These are phyloP conservation scores for Entomophthora muscae DNA, from an alignment of 371 early-diverging fungal genomes.

Conservation along the genomic window DNA sequence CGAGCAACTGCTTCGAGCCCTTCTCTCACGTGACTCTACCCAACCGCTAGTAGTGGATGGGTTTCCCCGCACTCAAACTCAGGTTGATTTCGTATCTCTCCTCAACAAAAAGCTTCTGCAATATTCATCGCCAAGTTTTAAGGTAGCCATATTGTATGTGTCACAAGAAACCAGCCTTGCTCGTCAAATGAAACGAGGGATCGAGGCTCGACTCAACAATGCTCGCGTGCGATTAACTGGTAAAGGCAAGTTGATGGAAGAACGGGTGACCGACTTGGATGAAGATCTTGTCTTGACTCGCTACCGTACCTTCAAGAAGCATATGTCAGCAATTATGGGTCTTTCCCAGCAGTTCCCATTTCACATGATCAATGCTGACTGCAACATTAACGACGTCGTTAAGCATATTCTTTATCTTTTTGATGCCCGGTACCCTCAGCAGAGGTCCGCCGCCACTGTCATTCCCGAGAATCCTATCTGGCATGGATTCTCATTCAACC, in stretches of 20 bases:
- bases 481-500: no score
- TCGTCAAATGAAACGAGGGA: constrained; percentile 36
- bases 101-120: constrained; percentile 42
- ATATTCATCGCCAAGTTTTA: constrained; percentile 39
- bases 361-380: constrained; percentile 7
- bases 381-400: constrained; percentile 52
- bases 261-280: constrained; percentile 44
- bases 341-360: constrained; percentile 1
- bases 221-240: constrained; percentile 31
- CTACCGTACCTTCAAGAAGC: not conserved
- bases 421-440: not conserved
- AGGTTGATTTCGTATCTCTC: constrained; percentile 39
- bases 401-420: not conserved
- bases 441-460: no score
- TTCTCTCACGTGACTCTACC: constrained; percentile 35
- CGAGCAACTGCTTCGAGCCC: constrained; percentile 15
- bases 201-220: constrained; percentile 38
- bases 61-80: constrained; percentile 45
- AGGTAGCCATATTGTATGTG: constrained; percentile 43
- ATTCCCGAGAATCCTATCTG: no score
- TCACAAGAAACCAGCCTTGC: constrained; percentile 43
- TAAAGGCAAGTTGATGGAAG: constrained; percentile 38
- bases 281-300: constrained; percentile 14
- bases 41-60: constrained; percentile 48
- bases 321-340: not conserved